These are phyloP conservation scores for Sclerotinia spermophila DNA, from an alignment of 2,329 filamentous ascomycete genomes.

Conservation along the genomic window DNA sequence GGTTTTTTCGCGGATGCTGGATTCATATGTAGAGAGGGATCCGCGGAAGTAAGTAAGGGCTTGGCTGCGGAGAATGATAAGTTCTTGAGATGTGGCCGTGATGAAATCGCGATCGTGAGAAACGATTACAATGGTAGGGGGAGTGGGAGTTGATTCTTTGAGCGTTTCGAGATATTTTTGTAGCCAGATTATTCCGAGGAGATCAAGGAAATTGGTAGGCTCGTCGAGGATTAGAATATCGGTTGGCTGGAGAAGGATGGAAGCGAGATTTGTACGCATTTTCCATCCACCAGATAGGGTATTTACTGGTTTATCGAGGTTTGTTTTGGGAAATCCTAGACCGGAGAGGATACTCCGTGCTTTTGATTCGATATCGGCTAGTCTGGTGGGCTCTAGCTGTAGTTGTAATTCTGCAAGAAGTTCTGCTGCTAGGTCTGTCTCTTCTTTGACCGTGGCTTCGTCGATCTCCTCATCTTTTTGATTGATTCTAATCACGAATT, in stretches of 20 bases:
- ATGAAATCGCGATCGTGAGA: conserved; percentile 83
- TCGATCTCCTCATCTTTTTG: conserved; percentile 56
- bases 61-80: conserved; percentile 72
- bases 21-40: conserved; percentile 68
- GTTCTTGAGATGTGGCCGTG: conserved; percentile 69
- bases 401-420: conserved; percentile 66
- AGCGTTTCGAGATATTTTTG: conserved; percentile 65
- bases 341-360: conserved; percentile 58
- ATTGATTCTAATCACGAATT: conserved; percentile 38
- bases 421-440: conserved; percentile 67
- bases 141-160: conserved; percentile 47
- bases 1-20: conserved; percentile 63
- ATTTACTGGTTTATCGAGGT: conserved; percentile 56
- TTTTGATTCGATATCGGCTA: conserved; percentile 60
- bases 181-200: conserved; percentile 81
- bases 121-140: conserved; percentile 69
- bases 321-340: conserved; percentile 60
- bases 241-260: conserved; percentile 64
- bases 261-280: conserved; percentile 65
- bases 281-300: conserved; percentile 75
- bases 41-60: conserved; percentile 71
- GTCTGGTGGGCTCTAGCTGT: conserved; percentile 61
- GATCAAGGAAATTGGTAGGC: conserved; percentile 81
- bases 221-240: conserved; percentile 81
- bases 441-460: conserved; percentile 53